Evolutionary conservation across 371 early-diverging fungal species (phyloP).

Genomic region (Apophysomyces sp.): DNA sequence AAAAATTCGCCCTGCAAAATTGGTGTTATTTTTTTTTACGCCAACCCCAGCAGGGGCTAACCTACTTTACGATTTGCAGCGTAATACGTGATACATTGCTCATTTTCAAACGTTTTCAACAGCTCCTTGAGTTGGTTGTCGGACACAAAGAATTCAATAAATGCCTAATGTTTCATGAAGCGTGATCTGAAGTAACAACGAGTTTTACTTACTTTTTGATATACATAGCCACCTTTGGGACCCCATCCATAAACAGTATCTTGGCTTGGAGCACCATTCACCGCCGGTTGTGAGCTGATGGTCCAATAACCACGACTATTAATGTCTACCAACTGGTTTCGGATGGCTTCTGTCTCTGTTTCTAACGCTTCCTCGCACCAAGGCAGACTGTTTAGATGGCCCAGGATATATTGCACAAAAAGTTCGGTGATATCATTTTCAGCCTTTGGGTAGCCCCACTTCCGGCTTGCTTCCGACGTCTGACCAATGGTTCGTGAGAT

Average conservation of each 20-base stretch:
- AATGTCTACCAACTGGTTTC: conserved; percentile 58
- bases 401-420: conserved; percentile 76
- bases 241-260: conserved; percentile 93
- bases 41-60: background rate
- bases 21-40: conserved; percentile 12
- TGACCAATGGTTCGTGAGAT: conserved; percentile 19
- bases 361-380: conserved; percentile 87
- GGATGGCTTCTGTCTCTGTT: conserved; percentile 76
- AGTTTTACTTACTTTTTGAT: conserved; percentile 81
- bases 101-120: conserved; percentile 43
- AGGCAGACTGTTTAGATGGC: conserved; percentile 74
- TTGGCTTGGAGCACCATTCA: conserved; percentile 81
- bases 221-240: conserved; percentile 89
- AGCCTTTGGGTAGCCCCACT: conserved; percentile 79
- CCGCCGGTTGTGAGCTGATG: conserved; percentile 92
- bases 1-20: conserved; percentile 63
- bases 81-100: conserved; percentile 81
- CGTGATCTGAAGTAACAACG: background rate
- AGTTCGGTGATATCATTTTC: conserved; percentile 64
- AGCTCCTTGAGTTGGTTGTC: conserved; percentile 46
- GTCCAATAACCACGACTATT: conserved; percentile 84
- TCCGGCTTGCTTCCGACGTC: conserved; percentile 46
- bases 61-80: conserved; percentile 73
- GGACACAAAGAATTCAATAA: conserved; percentile 77
- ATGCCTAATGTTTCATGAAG: conserved; percentile 42